phyloP scores from a whole-genome alignment of 352 stramenopile genomes.

The Nothophytophthora sp. region DNA sequence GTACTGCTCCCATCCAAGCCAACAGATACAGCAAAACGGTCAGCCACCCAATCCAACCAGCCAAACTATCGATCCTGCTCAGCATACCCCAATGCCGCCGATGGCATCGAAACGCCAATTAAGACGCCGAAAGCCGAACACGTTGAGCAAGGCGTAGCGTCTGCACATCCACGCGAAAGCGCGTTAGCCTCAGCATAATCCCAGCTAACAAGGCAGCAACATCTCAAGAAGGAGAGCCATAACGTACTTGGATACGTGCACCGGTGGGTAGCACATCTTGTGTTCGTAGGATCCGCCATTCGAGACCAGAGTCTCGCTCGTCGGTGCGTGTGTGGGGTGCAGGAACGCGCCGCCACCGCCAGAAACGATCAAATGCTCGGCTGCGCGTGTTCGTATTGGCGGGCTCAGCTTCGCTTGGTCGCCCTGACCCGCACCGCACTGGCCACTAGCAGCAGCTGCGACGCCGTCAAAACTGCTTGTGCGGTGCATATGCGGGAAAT shows the following conservation, averaged over 20 bases:
- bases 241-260: constrained; percentile 67
- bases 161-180: constrained; percentile 21
- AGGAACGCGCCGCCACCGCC: constrained; percentile 90
- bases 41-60: background rate
- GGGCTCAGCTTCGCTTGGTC: background rate
- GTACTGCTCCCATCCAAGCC: constrained; percentile 56
- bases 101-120: constrained; percentile 95
- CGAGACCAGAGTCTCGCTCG: constrained; percentile 50
- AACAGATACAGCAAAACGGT: constrained; percentile 3
- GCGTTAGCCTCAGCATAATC: too few relatives aligned
- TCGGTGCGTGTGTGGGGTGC: constrained; percentile 87
- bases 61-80: constrained; percentile 10
- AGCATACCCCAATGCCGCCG: constrained; percentile 76
- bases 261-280: constrained; percentile 81
- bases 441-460: too few relatives aligned
- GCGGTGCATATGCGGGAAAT: constrained; percentile 83
- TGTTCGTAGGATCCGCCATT: constrained; percentile 78
- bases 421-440: too few relatives aligned
- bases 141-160: constrained; percentile 82
- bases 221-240: too few relatives aligned
- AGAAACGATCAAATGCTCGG: constrained; percentile 85
- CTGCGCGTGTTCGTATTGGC: too few relatives aligned
- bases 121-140: constrained; percentile 90
- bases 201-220: too few relatives aligned
- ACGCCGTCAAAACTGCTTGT: background rate